Evolutionary conservation across 2,329 filamentous ascomycete species (phyloP), one percentile per base, ranked within the genome.

Genomic region (Fusarium paranaense): DNA sequence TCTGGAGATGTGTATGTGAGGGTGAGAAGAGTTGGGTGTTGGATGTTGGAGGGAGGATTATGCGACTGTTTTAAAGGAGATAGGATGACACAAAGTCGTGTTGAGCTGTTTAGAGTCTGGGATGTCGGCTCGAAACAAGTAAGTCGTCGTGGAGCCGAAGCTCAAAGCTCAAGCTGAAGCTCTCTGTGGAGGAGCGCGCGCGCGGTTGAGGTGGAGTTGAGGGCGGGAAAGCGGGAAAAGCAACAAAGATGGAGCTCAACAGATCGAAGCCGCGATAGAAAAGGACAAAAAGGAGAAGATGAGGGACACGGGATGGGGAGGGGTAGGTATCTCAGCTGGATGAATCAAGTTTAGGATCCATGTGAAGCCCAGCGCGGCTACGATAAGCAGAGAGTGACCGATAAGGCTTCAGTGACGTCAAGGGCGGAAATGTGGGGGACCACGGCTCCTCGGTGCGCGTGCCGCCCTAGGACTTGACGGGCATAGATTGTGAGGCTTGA

Each of bases 381-480:
- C 76, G 76, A 78, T 78, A 78, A 78, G 76, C 57, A 61, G 32
- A 11, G 25, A 37, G 10, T n/a, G 20, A 25, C 57, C 69, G 76
- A 78, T 78, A 78, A 78, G 76, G 72, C 74, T 72, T 78, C 72
- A 70, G 76, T 78, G 76, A 78, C 76, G 76, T 78, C 25, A 42
- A 60, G 42, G 25, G 33, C 37, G 58, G 68, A 42, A 62, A 50
- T 69, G 71, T 71, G 71, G 67, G 61, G 42, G 50, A 25, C 20
- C 35, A 37, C 42, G 64, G 58, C 20, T 54, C 30, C 50, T 72
- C 72, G 72, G 72, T 74, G 72, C 72, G 72, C 72, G 72, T 62
- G 60, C 69, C 66, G 65, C 60, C 47, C 62, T 70, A 69, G 30
- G 16, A 18, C 25, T 42, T 18, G 20, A 27, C 6, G 6, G 42